Percentiles rank a stretch among this genome's conserved stretches.
Evolutionary conservation across 75 land plant species (phyloP).

Genomic region (Pinus taeda): DNA sequence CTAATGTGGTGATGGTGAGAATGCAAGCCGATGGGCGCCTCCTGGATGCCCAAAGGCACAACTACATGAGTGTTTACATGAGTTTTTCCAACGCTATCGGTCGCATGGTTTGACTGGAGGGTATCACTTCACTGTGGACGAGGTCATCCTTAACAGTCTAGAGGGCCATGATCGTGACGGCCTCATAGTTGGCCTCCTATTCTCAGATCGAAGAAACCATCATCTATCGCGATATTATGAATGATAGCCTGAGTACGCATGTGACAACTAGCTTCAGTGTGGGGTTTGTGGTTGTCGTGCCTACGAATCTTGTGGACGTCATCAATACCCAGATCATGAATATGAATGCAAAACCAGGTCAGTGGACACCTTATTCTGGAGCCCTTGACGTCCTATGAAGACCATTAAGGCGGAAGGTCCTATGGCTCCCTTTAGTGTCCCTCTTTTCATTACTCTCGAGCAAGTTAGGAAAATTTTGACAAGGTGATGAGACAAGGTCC

Average conservation of each 20-base stretch:
- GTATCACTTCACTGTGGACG: constrained; percentile 60
- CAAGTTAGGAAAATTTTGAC: no score
- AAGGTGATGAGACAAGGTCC: no score
- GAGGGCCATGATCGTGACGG: constrained; percentile 83
- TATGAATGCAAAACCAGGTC: no score
- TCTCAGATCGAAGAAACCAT: constrained; percentile 62
- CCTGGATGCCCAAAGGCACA: no score
- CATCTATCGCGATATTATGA: constrained; percentile 16
- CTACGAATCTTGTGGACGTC: constrained; percentile 80
- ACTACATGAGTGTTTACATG: constrained; percentile 78
- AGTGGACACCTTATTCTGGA: no score
- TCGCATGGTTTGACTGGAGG: constrained; percentile 55
- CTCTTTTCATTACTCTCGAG: no score
- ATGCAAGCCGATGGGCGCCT: no score
- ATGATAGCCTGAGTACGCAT: constrained; percentile 68
- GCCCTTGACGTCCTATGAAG: no score
- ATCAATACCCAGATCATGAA: constrained; percentile 83
- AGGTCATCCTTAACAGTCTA: constrained; percentile 72
- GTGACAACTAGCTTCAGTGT: constrained; percentile 65
- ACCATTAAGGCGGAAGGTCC: no score
- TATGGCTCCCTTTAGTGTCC: no score
- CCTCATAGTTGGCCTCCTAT: constrained; percentile 76
- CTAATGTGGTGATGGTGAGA: no score
- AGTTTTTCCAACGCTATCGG: constrained; percentile 61
- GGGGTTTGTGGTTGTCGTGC: constrained; percentile 69